Evolutionary conservation across 768 basidiomycete species (phyloP).

Genomic region (Suillus fuscotomentosus): DNA sequence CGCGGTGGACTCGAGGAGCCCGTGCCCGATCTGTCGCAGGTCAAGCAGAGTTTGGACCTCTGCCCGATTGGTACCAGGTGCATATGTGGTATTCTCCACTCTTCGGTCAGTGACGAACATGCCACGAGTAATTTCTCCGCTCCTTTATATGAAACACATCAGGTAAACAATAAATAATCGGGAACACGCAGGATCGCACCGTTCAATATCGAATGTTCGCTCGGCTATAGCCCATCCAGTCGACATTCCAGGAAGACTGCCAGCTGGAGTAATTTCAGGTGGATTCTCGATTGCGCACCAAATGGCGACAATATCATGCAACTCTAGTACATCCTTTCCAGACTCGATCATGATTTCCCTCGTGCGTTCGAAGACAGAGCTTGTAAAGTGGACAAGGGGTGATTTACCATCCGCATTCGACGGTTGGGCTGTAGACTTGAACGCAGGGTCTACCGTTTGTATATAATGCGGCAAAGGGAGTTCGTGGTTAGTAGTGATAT

Average conservation of each 20-base stretch:
- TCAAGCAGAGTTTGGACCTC: conserved; percentile 56
- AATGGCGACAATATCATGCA: conserved; percentile 87
- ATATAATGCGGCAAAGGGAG: conserved; percentile 70
- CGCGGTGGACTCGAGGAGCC: conserved; percentile 46
- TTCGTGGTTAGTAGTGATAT: conserved; percentile 79
- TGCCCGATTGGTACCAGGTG: conserved; percentile 64
- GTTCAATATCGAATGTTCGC: conserved; percentile 67
- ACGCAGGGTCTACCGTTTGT: conserved; percentile 56
- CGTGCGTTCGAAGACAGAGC: conserved; percentile 72
- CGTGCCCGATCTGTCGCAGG: conserved; percentile 29
- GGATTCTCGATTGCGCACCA: conserved; percentile 84
- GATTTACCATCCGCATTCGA: conserved; percentile 49
- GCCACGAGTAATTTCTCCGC: conserved; percentile 78
- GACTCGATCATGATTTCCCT: conserved; percentile 75
- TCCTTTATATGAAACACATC: conserved; percentile 34
- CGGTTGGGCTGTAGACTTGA: conserved; percentile 47
- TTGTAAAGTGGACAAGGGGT: conserved; percentile 74
- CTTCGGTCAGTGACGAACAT: conserved; percentile 87
- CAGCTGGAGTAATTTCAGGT: conserved; percentile 35
- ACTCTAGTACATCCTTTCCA: conserved; percentile 83
- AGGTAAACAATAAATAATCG: conserved; percentile 3
- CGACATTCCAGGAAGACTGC: conserved; percentile 27
- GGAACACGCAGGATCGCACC: conserved; percentile 37
- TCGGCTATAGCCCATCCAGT: conserved; percentile 56
- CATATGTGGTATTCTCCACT: conserved; percentile 60